These are phyloP conservation scores for Cubamyces lactineus DNA, from an alignment of 768 basidiomycete genomes.

Conservation along the genomic window DNA sequence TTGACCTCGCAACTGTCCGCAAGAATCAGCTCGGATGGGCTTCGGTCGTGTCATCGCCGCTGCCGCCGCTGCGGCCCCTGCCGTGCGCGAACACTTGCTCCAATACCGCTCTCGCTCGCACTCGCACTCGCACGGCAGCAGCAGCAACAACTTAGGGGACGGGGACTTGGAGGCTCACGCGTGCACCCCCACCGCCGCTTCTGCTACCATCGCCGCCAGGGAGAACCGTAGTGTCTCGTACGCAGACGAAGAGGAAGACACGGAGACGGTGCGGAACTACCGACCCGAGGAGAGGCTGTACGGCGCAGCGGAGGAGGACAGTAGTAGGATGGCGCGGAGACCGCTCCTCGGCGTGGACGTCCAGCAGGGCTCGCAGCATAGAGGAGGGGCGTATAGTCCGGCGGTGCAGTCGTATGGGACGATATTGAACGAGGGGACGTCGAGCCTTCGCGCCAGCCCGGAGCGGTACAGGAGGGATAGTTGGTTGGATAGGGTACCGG, in stretches of 20 bases:
- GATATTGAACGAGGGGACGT: conserved; percentile 11
- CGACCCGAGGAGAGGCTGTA: conserved; percentile 2
- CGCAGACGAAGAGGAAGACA: not conserved
- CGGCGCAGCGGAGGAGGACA: too few species aligned
- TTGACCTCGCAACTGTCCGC: conserved; percentile 8
- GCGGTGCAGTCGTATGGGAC: conserved; percentile 21
- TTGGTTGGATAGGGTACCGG: conserved; percentile 33
- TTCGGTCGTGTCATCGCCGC: conserved; percentile 14
- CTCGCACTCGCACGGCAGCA: too few species aligned
- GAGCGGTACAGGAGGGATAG: conserved; percentile 32
- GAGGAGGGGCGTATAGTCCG: not conserved
- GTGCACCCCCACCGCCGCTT: not conserved
- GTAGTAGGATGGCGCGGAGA: conserved; percentile 19
- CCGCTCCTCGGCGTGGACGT: conserved; percentile 16
- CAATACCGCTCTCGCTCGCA: not conserved
- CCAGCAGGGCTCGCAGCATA: not conserved
- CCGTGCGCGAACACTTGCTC: conserved; percentile 6
- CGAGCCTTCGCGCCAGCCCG: conserved; percentile 30
- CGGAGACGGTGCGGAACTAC: not conserved
- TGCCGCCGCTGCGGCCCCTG: conserved; percentile 17
- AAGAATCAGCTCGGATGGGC: conserved; percentile 6
- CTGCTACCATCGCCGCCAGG: not conserved
- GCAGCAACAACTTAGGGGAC: not conserved
- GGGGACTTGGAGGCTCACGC: not conserved
- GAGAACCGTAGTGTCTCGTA: not conserved